Base-by-base conservation (phyloP, 768 basidiomycete genomes). In the Lactarius psammicola region DNA sequence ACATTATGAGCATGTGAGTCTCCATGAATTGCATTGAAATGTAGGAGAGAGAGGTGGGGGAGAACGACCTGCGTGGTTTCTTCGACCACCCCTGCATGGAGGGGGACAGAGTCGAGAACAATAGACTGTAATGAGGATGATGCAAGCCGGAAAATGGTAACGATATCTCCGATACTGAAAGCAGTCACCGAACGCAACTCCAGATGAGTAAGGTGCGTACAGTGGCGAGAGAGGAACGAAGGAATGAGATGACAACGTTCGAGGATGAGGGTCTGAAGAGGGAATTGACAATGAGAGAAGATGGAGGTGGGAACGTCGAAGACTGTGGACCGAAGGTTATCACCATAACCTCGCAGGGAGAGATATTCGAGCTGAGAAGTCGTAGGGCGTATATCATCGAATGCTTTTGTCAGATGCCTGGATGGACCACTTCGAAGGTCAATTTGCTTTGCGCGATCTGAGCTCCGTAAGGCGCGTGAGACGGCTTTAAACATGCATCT, bases 361-460 rank as follows among this genome's bases (percentile, higher is more conserved):
- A 70, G 63, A 23, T 40, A 56, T 44, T 68, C 63, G 38, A 70
- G 67, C 20, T 59, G 59, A 46, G 63, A 61, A 26, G n/a, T 58
- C 1, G 60, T 53, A 17, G 69, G 58, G 10, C 40, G 69, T 20
- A 68, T 60, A 36, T 65, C 67, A 20, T 64, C 59, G 26, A 70
- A 60, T 2, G 68, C 67, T 56, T 63, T 62, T 5, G 69, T 15
- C 17, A 70, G 49, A 54, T 68, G 63, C 26, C n/a, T 46, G 36
- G 63, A 68, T 17, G 60, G 57, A 3, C 64, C 60, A 38, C 63
- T 60, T 59, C 63, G 56, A 17, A 70, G 67, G 40, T 38, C 62
- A 10, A 70, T 65, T 42, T 68, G 67, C 28, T 65, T 70, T 33
- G 66, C 67, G 31, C 69, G 69, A 59, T 64, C 59, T 20, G 69